Evolutionary conservation across 176 grass and related monocot species (phyloP).

Genomic region (Oryza coarctata): DNA sequence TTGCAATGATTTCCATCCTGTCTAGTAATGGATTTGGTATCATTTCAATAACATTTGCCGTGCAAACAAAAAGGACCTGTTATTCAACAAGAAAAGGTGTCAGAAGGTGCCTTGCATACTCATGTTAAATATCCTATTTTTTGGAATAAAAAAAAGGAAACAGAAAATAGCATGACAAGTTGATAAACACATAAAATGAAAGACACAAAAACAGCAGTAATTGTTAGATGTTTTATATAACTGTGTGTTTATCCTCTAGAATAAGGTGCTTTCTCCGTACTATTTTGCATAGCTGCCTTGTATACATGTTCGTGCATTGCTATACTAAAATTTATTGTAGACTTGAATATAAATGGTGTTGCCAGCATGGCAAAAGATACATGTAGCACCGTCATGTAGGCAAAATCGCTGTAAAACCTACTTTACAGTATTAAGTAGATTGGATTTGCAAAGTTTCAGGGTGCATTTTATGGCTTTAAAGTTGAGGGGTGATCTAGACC

Average conservation of each 20-base stretch:
- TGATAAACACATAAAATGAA: slow-evolving; percentile 13
- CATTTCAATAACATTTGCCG: slow-evolving; percentile 92
- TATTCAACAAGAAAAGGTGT: slow-evolving; percentile 40
- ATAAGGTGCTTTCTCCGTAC: background rate
- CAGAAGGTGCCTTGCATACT: slow-evolving; percentile 22
- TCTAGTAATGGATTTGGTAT: slow-evolving; percentile 96
- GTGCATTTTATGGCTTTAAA: no score
- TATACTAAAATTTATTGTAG: background rate
- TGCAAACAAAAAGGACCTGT: slow-evolving; percentile 97
- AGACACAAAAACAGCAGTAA: slow-evolving; percentile 26
- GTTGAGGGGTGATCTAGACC: background rate
- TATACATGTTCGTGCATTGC: background rate
- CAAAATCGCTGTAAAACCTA: background rate
- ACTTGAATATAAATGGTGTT: background rate
- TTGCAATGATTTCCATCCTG: slow-evolving; percentile 96
- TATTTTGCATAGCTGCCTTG: background rate
- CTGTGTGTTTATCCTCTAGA: background rate
- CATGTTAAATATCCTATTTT: background rate
- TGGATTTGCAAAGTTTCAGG: no score
- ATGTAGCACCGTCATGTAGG: background rate
- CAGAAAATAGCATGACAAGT: slow-evolving; percentile 28
- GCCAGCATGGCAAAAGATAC: background rate
- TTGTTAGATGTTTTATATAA: background rate
- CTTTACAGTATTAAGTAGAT: no score
- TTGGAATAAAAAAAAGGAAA: slow-evolving; percentile 28